Evolutionary conservation across 1,139 yeast species (phyloP).

Genomic region (Lodderomyces theae): DNA sequence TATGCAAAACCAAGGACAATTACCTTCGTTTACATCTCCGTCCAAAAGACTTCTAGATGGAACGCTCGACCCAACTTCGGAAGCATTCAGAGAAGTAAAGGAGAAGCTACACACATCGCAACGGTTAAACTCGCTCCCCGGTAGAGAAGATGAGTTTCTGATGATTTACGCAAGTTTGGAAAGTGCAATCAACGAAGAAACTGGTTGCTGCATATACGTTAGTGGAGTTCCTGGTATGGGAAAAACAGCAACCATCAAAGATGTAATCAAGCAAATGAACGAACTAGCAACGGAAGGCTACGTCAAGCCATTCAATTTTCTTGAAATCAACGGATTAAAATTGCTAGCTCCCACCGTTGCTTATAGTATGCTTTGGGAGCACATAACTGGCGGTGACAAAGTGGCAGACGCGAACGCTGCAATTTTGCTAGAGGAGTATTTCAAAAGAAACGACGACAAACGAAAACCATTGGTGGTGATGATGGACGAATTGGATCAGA

Average conservation of each 20-base stretch:
- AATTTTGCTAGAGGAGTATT: constrained; percentile 37
- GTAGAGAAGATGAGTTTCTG: constrained; percentile 86
- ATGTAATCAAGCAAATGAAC: constrained; percentile 69
- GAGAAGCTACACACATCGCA: constrained; percentile 64
- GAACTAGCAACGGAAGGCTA: constrained; percentile 45
- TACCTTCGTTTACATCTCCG: constrained; percentile 29
- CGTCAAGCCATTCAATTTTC: constrained; percentile 59
- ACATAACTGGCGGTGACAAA: constrained; percentile 61
- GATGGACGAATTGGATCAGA: constrained; percentile 90
- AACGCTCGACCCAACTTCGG: constrained; percentile 30
- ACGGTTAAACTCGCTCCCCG: constrained; percentile 67
- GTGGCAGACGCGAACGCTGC: constrained; percentile 66
- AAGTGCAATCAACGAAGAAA: constrained; percentile 64
- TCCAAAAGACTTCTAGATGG: constrained; percentile 23
- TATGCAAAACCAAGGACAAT: constrained; percentile 11
- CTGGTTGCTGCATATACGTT: constrained; percentile 83
- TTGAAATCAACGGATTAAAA: constrained; percentile 90
- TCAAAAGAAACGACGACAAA: constrained; percentile 23
- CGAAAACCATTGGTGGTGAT: constrained; percentile 68
- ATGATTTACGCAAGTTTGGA: constrained; percentile 70
- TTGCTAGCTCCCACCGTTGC: constrained; percentile 82
- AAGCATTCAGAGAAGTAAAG: constrained; percentile 54
- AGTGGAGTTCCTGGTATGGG: constrained; percentile 99
- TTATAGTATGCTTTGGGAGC: constrained; percentile 80
- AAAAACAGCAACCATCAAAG: constrained; percentile 89